Base-by-base conservation (phyloP, 192 early-diverging fungal species). In the Kappamyces sp. region DNA sequence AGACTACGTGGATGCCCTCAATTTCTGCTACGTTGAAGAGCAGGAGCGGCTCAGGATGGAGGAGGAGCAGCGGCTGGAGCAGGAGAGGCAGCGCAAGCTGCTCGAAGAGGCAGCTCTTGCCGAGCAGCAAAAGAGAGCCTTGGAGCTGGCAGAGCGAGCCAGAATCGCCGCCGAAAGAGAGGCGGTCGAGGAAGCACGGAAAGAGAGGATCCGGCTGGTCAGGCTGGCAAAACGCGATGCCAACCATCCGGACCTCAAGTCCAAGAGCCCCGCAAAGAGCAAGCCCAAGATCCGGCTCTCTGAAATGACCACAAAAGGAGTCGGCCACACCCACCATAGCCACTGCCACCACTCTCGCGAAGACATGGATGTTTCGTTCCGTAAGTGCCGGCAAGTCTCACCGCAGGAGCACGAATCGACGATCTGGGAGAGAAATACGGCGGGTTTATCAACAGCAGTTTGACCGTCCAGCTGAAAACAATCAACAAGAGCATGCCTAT, bases 301-400 rank as follows among this genome's bases (percentile, higher is more conserved):
- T 41, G 62, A 59, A 9, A 58, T 68, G 63, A 40, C 52, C 15
- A 68, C 65, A 33, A 47, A 65, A 40, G 69, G 69, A 6, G 55
- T 72, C 34, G 77, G 77, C 12, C 42, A 48, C 33, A 79, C 77
- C 15, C 77, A 79, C 63, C n/a, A 40, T 40, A 70, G 67, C 54
- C 50, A 60, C 5, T 79, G 77, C 52, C 77, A 79, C 55, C 65
- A 61, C 8, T 79, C 77, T 1, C 38, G 77, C 9, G 77, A 79
- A 40, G 66, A 69, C 4, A 50, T 79, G 8, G 71, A 79, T 47
- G 55, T 72, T 55, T 54, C 51, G 2, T 39, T 65, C 3, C n/a
- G 70, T 73, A 64, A 61, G 66, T 61, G 10, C 40, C 35, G 40
- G 3, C 35, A 23, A 47, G 0, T 51, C 32, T 50, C 47, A 6